Evolutionary conservation across 257 asterid genomes (phyloP).

Genomic region (Leonotis leonurus): DNA sequence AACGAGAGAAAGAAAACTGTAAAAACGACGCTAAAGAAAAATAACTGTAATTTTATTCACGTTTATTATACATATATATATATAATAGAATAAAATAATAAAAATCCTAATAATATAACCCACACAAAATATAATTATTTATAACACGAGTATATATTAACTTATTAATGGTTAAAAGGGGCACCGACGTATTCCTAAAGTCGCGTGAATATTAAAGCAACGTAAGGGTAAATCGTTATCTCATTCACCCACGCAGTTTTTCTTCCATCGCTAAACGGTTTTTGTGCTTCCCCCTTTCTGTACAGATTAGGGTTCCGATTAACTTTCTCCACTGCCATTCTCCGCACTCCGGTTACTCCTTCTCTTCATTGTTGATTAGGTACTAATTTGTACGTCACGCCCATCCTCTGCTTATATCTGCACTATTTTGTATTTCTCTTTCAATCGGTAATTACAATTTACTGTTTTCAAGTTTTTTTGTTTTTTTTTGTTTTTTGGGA

Average conservation of each 20-base stretch:
- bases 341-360: neutral
- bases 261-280: neutral
- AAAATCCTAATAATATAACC: too few species aligned
- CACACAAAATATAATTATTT: too few species aligned
- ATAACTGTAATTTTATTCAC: too few species aligned
- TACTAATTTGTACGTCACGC: neutral
- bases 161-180: too few species aligned
- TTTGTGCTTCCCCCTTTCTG: neutral
- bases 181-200: neutral
- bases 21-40: too few species aligned
- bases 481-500: too few species aligned
- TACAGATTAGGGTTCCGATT: constrained; percentile 15
- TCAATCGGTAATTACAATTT: neutral
- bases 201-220: neutral
- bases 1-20: too few species aligned
- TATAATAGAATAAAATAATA: too few species aligned
- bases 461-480: neutral
- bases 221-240: neutral
- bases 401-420: neutral
- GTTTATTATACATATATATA: too few species aligned
- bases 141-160: too few species aligned
- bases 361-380: constrained; percentile 19
- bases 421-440: neutral
- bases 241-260: neutral
- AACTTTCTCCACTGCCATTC: neutral